Evolutionary conservation across 257 asterid species (phyloP).

Genomic region (Penstemon davidsonii): DNA sequence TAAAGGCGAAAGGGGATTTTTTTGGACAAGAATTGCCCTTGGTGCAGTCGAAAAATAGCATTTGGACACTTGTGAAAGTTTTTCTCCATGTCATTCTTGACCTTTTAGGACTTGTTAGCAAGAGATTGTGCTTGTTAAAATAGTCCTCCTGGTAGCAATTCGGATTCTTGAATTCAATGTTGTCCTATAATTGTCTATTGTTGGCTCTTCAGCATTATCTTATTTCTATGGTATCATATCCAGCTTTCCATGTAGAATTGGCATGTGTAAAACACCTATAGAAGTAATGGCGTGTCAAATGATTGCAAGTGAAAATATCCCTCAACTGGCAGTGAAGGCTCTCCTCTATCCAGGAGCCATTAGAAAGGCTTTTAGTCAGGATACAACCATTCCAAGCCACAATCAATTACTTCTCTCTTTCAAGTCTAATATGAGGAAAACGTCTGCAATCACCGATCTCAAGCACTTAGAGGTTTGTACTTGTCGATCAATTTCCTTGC

Average conservation of each 20-base stretch:
- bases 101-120: too few relatives aligned
- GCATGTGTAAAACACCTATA: conserved; percentile 52
- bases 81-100: background rate
- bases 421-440: conserved; percentile 30
- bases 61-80: background rate
- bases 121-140: too few relatives aligned
- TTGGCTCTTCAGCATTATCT: background rate
- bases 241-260: conserved; percentile 63
- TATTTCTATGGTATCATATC: conserved; percentile 17
- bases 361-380: conserved; percentile 35
- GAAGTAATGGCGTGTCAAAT: conserved; percentile 51
- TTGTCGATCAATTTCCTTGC: background rate
- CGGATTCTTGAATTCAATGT: background rate
- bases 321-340: conserved; percentile 40
- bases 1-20: too few relatives aligned
- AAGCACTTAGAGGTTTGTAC: conserved; percentile 61
- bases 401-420: conserved; percentile 34
- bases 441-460: conserved; percentile 37
- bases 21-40: too few relatives aligned
- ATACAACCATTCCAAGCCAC: conserved; percentile 39
- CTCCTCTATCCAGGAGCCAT: conserved; percentile 66
- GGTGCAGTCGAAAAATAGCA: too few relatives aligned
- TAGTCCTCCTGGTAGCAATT: background rate
- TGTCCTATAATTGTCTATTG: background rate
- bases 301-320: conserved; percentile 41